Conservation (phyloP, 108 stramenopile genomes). For the Skeletonema tropicum region DNA sequence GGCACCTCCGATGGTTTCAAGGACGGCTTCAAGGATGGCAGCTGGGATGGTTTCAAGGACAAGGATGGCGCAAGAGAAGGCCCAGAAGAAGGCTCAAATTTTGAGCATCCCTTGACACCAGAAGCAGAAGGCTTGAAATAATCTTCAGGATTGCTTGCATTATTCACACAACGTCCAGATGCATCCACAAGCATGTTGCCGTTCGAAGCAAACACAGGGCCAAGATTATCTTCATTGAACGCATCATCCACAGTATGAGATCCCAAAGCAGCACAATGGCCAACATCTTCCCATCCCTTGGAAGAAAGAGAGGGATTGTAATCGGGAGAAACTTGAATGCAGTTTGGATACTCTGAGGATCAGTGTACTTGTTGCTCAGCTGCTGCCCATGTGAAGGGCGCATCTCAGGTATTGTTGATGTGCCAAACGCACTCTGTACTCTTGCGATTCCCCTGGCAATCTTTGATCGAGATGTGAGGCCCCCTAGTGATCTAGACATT, state of each 20-base stretch:
- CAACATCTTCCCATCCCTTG: not conserved
- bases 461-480: constrained; percentile 70
- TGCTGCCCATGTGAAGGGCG: constrained; percentile 72
- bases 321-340: not conserved
- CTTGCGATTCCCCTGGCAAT: constrained; percentile 68
- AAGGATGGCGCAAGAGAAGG: no score
- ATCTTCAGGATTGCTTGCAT: no score
- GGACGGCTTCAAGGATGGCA: no score
- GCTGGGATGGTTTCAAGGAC: no score
- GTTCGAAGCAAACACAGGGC: not conserved
- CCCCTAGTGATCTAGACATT: constrained; percentile 49
- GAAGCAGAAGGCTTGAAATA: no score
- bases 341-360: constrained; percentile 72
- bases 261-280: no score
- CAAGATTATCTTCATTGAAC: not conserved
- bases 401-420: constrained; percentile 70
- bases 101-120: no score
- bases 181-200: not conserved
- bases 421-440: constrained; percentile 66
- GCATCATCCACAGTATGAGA: not conserved
- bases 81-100: no score
- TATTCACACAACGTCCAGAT: no score
- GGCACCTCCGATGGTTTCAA: no score
- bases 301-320: not conserved
- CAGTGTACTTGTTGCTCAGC: constrained; percentile 65